phyloP scores from a whole-genome alignment of 768 basidiomycete species.

The Exidia glandulosa region DNA sequence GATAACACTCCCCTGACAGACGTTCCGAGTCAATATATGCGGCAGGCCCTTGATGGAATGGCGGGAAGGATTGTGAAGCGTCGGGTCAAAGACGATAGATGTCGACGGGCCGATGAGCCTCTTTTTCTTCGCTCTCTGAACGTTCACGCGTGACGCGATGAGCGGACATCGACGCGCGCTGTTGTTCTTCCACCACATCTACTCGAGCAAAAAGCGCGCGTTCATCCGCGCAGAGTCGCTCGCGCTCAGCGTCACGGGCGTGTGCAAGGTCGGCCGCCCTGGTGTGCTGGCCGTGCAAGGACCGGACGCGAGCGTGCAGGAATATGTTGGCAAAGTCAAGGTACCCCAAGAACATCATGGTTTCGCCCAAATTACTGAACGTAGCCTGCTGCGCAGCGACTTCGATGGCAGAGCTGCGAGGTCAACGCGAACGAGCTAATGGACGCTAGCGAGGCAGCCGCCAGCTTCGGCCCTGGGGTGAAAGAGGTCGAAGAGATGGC shows the following conservation, averaged over 20 bases:
- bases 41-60: no score
- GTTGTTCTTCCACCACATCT: neutral
- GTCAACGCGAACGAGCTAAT: neutral
- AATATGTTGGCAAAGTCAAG: neutral
- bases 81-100: no score
- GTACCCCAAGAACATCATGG: neutral
- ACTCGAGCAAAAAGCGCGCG: neutral
- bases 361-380: neutral
- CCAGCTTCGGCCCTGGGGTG: neutral
- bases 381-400: neutral
- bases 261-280: neutral
- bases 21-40: no score
- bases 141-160: no score
- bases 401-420: neutral
- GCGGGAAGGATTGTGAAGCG: no score
- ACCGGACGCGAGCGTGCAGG: neutral
- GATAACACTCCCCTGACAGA: no score
- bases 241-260: neutral
- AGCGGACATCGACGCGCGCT: neutral
- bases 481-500: neutral
- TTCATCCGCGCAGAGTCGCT: neutral
- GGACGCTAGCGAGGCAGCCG: neutral
- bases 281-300: neutral
- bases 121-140: no score
- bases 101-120: no score